Base-by-base conservation (phyloP, 495 filamentous ascomycete species). In the Podospora sp. region DNA sequence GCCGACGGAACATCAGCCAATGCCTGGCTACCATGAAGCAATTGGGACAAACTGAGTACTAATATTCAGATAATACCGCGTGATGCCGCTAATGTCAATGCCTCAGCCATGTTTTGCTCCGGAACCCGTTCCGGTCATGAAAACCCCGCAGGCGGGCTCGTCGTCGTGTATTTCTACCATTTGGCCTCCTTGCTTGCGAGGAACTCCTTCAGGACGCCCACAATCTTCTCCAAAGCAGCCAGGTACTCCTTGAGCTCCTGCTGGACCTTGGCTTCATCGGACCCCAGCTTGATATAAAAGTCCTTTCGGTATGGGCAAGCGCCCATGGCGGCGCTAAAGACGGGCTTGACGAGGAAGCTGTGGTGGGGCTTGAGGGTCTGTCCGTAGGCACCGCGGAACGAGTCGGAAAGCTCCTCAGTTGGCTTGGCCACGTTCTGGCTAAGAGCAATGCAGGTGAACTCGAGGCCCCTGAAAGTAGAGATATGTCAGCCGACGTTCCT, bases 261-360 rank as follows among this genome's bases (percentile, higher is more conserved):
- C 18, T 81, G 62, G 59, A 96, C 88, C 77, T 88, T 84, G 35
- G 73, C 80, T 70, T 85, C 71, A 71, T 94, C 86, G 7, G 80
- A 80, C 16, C 91, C 94, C 25, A 98, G 80, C 85, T 97, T 97
- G 58, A 72, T 74, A 74, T 97, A 97, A 75, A 98, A 98, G 73
- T 91, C 90, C 68, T 90, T 91, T 51, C 93, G 88, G 84, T 96
- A 96, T 2, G 96, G 95, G 71, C 90, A 93, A 9, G 92, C 93
- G 67, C 85, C 85, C 92, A 98, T 97, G 69, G 96, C 95, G 63
- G 92, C 89, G 69, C 84, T 89, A 84, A 97, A 97, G 71, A 97
- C 83, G 64, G 91, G 91, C 82, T 93, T 96, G 57, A 97, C 81
- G 33, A 97, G 57, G 78, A 95, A 90, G 70, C 82, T 86, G 85